Percentiles rank a stretch among this genome's conserved stretches.
Conservation (phyloP, 225 moss, liverwort and hornwort species). For the Rhytidiadelphus loreus region DNA sequence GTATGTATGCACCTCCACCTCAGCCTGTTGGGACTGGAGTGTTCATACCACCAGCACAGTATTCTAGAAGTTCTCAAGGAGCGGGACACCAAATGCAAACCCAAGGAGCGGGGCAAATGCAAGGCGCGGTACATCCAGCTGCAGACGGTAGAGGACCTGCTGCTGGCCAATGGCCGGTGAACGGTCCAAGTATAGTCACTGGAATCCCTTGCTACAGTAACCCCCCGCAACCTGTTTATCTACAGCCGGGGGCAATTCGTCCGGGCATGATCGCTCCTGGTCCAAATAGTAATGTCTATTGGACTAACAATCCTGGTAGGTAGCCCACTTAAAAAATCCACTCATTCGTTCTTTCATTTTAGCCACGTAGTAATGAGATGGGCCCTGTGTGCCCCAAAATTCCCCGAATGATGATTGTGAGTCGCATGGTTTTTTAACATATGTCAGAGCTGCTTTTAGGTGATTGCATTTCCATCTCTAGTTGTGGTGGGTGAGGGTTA, state of each 20-base stretch:
- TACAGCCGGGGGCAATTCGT: slow-evolving; percentile 39
- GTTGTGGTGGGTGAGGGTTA: background rate
- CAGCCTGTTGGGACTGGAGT: slow-evolving; percentile 54
- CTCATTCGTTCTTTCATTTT: slow-evolving; percentile 4
- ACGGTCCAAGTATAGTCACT: slow-evolving; percentile 43
- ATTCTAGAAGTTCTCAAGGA: slow-evolving; percentile 36
- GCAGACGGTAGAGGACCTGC: slow-evolving; percentile 29
- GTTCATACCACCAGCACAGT: slow-evolving; percentile 49
- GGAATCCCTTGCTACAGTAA: slow-evolving; percentile 54
- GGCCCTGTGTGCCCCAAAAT: background rate
- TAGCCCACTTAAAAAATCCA: background rate
- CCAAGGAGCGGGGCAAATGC: slow-evolving; percentile 41
- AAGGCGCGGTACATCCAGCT: slow-evolving; percentile 21
- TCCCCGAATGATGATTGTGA: background rate
- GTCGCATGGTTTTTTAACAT: background rate
- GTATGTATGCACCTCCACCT: slow-evolving; percentile 34
- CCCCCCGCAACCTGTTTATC: slow-evolving; percentile 29
- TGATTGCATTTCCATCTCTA: background rate
- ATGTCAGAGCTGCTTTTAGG: slow-evolving; percentile 1
- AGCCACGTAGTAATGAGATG: slow-evolving; percentile 6
- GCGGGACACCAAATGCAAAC: slow-evolving; percentile 17
- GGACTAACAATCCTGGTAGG: slow-evolving; percentile 51
- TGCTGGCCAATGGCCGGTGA: slow-evolving; percentile 36
- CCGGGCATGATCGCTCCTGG: slow-evolving; percentile 47
- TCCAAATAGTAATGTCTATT: slow-evolving; percentile 49